These are phyloP conservation scores for Pythium plurisporium DNA, from an alignment of 352 stramenopile species.

Conservation along the genomic window DNA sequence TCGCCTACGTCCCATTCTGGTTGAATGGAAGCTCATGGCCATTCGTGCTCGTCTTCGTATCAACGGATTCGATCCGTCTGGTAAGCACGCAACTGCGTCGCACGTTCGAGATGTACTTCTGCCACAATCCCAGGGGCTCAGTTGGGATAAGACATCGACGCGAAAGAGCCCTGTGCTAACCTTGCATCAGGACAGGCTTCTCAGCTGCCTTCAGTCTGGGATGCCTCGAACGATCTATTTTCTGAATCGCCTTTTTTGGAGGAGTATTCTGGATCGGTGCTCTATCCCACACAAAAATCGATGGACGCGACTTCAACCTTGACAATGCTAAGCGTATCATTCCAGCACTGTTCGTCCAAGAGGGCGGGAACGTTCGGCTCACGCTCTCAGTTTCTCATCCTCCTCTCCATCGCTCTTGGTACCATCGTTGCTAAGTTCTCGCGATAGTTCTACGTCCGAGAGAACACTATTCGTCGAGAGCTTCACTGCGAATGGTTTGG, in stretches of 20 bases:
- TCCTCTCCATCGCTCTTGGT: slow-evolving; percentile 33
- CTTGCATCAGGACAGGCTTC: not conserved
- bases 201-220: not conserved
- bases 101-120: not conserved
- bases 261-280: not conserved
- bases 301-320: no score
- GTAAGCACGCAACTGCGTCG: slow-evolving; percentile 1
- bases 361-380: slow-evolving; percentile 1
- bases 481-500: slow-evolving; percentile 31
- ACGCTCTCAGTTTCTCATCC: not conserved
- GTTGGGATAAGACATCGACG: not conserved
- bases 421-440: slow-evolving; percentile 38
- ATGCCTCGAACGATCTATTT: not conserved
- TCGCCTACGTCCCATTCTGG: slow-evolving; percentile 1
- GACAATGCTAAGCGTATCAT: no score
- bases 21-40: not conserved
- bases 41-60: slow-evolving; percentile 11
- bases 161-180: no score
- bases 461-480: slow-evolving; percentile 44
- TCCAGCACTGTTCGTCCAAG: no score
- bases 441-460: slow-evolving; percentile 46
- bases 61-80: not conserved
- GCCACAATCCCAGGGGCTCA: no score
- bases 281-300: not conserved
- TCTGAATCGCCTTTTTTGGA: not conserved